Conservation (phyloP, 108 stramenopile genomes). For the Aureococcus anophagefferens region DNA sequence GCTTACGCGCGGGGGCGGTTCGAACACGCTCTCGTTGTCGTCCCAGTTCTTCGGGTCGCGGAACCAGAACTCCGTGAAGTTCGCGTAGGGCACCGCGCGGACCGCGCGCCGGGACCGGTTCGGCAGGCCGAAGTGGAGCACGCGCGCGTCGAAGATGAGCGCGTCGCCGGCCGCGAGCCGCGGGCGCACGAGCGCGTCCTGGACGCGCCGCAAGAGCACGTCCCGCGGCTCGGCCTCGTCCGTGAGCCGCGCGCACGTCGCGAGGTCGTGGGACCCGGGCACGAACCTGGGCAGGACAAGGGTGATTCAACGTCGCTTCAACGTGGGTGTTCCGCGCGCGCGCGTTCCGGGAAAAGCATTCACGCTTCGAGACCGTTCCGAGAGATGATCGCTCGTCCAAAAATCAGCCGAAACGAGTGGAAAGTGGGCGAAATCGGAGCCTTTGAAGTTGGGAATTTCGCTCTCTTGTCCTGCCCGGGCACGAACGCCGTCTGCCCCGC, state of each 20-base stretch:
- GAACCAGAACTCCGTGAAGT: conserved; percentile 66
- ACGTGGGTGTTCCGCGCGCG: too few relatives aligned
- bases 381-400: too few relatives aligned
- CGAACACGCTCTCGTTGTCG: conserved; percentile 38
- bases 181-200: conserved; percentile 48
- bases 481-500: conserved; percentile 29
- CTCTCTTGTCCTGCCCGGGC: conserved; percentile 14
- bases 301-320: too few relatives aligned
- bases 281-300: too few relatives aligned
- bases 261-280: conserved; percentile 56
- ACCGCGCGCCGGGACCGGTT: conserved; percentile 40
- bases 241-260: conserved; percentile 42
- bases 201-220: conserved; percentile 10
- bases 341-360: too few relatives aligned
- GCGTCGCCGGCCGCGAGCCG: conserved; percentile 61
- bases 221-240: conserved; percentile 3
- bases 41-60: conserved; percentile 77
- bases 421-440: too few relatives aligned
- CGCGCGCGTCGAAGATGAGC: conserved; percentile 67
- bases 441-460: too few relatives aligned
- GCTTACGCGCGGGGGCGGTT: too few relatives aligned
- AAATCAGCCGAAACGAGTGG: background rate
- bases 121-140: conserved; percentile 71
- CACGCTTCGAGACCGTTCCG: too few relatives aligned
- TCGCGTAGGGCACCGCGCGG: conserved; percentile 65